phyloP scores from a whole-genome alignment of 129 eudicot genomes.

The Smallanthus sonchifolius region DNA sequence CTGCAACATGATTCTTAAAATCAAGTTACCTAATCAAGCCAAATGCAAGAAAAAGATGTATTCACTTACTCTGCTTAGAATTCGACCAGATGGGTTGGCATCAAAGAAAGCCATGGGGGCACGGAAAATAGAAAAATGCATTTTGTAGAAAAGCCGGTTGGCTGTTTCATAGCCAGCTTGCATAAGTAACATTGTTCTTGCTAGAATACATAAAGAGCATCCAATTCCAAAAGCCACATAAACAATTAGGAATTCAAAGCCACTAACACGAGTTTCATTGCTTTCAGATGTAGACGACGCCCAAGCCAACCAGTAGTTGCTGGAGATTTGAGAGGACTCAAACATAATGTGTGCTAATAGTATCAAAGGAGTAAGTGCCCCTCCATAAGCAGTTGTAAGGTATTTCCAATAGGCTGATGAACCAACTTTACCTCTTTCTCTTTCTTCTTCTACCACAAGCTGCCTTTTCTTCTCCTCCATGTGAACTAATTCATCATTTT shows the following conservation, averaged over 20 bases:
- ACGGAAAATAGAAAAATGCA: slow-evolving; percentile 73
- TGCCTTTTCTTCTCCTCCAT: slow-evolving; percentile 39
- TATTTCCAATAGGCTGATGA: slow-evolving; percentile 77
- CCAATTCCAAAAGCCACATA: slow-evolving; percentile 70
- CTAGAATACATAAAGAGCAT: slow-evolving; percentile 58
- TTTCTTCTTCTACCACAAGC: slow-evolving; percentile 83
- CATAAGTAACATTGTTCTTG: slow-evolving; percentile 47
- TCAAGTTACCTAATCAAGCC: not conserved
- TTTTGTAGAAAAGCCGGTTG: slow-evolving; percentile 59
- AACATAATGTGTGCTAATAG: slow-evolving; percentile 60
- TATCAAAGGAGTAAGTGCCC: slow-evolving; percentile 64
- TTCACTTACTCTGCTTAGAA: slow-evolving; percentile 66
- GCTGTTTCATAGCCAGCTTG: slow-evolving; percentile 75
- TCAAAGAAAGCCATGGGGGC: slow-evolving; percentile 99
- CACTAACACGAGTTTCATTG: slow-evolving; percentile 39
- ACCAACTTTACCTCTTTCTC: slow-evolving; percentile 76
- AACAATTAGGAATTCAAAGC: slow-evolving; percentile 52
- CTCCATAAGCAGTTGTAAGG: slow-evolving; percentile 82
- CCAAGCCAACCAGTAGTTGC: slow-evolving; percentile 97
- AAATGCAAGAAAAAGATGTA: slow-evolving; percentile 2
- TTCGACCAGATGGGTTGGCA: slow-evolving; percentile 89
- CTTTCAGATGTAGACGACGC: slow-evolving; percentile 65
- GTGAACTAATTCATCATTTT: slow-evolving; percentile 33
- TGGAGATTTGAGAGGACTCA: slow-evolving; percentile 61
- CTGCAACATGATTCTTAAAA: slow-evolving; percentile 30